These are phyloP conservation scores for Rhynchospora breviuscula DNA, from an alignment of 176 grass and related monocot species.

Conservation along the genomic window DNA sequence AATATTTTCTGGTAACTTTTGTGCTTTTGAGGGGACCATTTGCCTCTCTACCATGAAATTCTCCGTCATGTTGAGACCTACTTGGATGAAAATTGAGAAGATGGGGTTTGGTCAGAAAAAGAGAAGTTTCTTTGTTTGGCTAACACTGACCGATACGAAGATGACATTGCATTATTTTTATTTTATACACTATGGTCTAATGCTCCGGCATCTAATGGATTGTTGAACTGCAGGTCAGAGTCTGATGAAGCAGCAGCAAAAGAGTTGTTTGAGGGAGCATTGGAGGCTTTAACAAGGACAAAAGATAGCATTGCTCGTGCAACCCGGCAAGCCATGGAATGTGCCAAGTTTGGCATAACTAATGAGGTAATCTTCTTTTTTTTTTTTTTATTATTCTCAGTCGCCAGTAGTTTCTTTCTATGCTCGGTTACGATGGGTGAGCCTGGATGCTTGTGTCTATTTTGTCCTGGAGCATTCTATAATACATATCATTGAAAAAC, in stretches of 20 bases:
- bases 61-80: background rate
- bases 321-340: slow-evolving; percentile 87
- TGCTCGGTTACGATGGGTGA: background rate
- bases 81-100: background rate
- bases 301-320: slow-evolving; percentile 99
- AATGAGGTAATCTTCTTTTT: slow-evolving; percentile 49
- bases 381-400: slow-evolving; percentile 1
- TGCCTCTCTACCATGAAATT: slow-evolving; percentile 1
- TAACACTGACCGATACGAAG: background rate
- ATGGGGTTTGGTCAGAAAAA: background rate
- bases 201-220: slow-evolving; percentile 32
- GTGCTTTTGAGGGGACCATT: background rate
- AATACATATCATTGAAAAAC: background rate
- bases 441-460: background rate
- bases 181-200: background rate
- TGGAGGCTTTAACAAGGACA: slow-evolving; percentile 95
- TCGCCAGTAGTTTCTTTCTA: background rate
- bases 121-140: background rate
- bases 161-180: background rate
- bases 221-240: slow-evolving; percentile 45
- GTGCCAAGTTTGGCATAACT: slow-evolving; percentile 89
- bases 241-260: slow-evolving; percentile 78
- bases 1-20: background rate
- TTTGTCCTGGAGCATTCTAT: background rate
- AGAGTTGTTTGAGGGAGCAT: slow-evolving; percentile 86